Evolutionary conservation across 306 rosid genomes (phyloP), one percentile per base, ranked within the genome.

Genomic region (Dryas alaskensis): DNA sequence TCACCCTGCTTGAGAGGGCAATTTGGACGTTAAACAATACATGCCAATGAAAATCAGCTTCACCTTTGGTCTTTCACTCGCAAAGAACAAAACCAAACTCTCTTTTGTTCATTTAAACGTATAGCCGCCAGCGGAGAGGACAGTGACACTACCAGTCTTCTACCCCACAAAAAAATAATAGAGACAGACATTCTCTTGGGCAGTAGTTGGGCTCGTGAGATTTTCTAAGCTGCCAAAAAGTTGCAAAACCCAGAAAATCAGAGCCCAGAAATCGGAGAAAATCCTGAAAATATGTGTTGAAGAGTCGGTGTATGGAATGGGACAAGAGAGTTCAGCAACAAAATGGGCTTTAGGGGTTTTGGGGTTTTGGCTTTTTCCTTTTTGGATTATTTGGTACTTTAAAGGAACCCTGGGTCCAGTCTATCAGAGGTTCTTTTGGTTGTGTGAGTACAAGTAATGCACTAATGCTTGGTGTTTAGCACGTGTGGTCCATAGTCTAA

Each of bases 71-170:
- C 53, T 66, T 51, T 60, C 46, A 52, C 50, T 40, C 51, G 51
- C 43, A 46, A 73, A 39, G 2, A 39, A 69, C 70, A 66, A 73
- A 73, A 8, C 42, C 74, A 68, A 60, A 10, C 39, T 42, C 75
- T 39, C 63, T 69, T 69, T 69, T 76, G 63, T 43, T 40, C 67
- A 19, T 65, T 11, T 10, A 11, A 45, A 3, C 7, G 14, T 5
- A 72, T 14, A 53, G 76, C 76, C 77, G 81, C 67, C 77, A 47
- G 51, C 67, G 31, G 44, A 71, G 42, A 31, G 77, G 80, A 81
- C 55, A 39, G 77, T 12, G 77, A 62, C 65, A 25, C 11, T 52
- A 39, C 50, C 9, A 10, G 37, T 3, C 1, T 3, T 19, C 65
- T 16, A n/a, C 72, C 61, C 62, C 59, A 55, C 52, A 22, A 8